A percentile compares a stretch with the other conserved stretches of the same genome.
Conservation (phyloP, 768 basidiomycete genomes). For the Mycena chlorophos region DNA sequence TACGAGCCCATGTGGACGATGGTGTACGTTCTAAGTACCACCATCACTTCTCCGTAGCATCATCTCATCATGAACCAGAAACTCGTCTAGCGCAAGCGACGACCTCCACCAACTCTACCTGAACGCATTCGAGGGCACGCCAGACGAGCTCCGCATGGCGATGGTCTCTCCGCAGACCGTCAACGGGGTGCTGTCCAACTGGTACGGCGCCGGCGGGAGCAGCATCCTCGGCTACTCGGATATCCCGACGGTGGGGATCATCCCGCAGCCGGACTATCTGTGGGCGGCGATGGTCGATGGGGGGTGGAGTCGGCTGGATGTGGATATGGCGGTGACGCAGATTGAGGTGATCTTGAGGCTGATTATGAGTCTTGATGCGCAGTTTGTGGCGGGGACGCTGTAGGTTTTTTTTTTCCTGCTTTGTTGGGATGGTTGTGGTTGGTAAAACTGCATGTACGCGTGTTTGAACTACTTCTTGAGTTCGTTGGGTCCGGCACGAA, state of each 20-base stretch:
- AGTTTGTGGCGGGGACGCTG: conserved; percentile 15
- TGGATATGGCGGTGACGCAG: conserved; percentile 28
- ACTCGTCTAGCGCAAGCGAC: conserved; percentile 25
- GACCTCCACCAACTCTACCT: conserved; percentile 28
- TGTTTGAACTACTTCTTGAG: too few species aligned
- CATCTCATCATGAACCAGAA: conserved; percentile 15
- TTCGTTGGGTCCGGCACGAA: too few species aligned
- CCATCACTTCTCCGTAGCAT: background rate
- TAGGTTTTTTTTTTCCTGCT: too few species aligned
- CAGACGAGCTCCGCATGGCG: conserved; percentile 30
- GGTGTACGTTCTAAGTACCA: conserved; percentile 23
- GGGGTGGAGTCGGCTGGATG: conserved; percentile 32
- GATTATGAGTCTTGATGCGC: conserved; percentile 25
- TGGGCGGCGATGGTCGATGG: conserved; percentile 33
- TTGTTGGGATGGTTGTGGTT: too few species aligned
- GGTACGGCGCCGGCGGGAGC: conserved; percentile 35
- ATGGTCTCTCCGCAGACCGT: conserved; percentile 30
- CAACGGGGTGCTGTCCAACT: conserved; percentile 21
- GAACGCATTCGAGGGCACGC: conserved; percentile 30
- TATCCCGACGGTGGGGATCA: conserved; percentile 33
- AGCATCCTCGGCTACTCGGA: conserved; percentile 27
- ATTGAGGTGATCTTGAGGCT: conserved; percentile 31
- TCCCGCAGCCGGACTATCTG: conserved; percentile 34
- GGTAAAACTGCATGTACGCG: too few species aligned
- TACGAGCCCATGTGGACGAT: conserved; percentile 36